Base-by-base conservation (phyloP, 768 basidiomycete genomes). In the Phylloporus sp. region DNA sequence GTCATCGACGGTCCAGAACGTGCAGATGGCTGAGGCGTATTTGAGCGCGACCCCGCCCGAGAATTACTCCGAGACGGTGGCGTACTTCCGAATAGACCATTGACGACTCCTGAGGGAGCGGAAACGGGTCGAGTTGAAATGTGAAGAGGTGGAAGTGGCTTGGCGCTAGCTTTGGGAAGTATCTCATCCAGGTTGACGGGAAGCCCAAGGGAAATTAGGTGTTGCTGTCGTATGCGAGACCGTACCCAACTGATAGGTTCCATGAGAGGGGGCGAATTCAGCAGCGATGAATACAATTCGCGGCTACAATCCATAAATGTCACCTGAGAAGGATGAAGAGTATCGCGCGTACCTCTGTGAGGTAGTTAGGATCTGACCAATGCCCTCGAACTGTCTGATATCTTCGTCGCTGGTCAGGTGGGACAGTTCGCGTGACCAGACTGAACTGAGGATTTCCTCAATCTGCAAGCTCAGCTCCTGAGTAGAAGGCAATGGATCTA, bases 171-270 rank as follows among this genome's bases (percentile, higher is more conserved):
- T 42, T 79, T 81, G 2, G 89, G 88, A 45, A 91, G 73, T 8
- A 95, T 84, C 72, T 97, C 95, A 65, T 97, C 95, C 6, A 97
- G 76, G 64, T 97, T 97, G 47, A 97, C 90, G 4, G 95, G 95
- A 41, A 97, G 86, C 22, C 95, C 95, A 23, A 97, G 81, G 12
- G 91, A 72, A 54, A 95, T 95, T 43, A 97, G 76, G 62, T 97
- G 91, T 63, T 93, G 91, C 43, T 93, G 76, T 50, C 95, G 82
- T 65, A 92, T 93, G 39, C 89, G 82, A 50, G 93, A 95, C 42
- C 92, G 85, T 45, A 85, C 94, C 95, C 95, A 97, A 60, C 91
- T 95, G 47, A 92, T 85, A n/a, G 90, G 86, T 65, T 87, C 84
- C 40, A 81, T 85, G 10, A 85, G 80, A 29, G 89, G 85, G 2